Conservation (phyloP, 768 basidiomycete species). For the Termitomyces sp. region DNA sequence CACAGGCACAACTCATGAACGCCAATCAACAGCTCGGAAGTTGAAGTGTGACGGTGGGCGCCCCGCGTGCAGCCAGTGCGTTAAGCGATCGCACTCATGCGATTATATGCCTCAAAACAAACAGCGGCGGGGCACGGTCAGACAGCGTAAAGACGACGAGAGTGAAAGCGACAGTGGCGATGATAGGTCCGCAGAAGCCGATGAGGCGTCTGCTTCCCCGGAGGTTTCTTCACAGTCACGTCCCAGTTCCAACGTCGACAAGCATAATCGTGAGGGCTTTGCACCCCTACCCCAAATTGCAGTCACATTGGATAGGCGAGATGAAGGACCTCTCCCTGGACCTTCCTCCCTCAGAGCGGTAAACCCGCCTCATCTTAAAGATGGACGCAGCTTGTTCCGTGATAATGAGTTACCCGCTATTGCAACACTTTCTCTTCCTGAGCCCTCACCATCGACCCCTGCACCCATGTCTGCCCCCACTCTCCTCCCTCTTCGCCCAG, state of each 20-base stretch:
- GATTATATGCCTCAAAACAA: conserved; percentile 79
- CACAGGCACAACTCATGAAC: conserved; percentile 6
- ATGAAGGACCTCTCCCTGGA: conserved; percentile 34
- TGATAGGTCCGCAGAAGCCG: conserved; percentile 44
- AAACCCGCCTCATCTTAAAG: conserved; percentile 23
- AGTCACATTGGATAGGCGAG: conserved; percentile 38
- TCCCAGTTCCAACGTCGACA: conserved; percentile 42
- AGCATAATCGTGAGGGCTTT: conserved; percentile 32
- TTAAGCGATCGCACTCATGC: conserved; percentile 72
- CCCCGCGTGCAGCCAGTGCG: conserved; percentile 77
- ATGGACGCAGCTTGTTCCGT: conserved; percentile 41
- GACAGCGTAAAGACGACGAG: conserved; percentile 57
- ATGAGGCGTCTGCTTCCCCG: conserved; percentile 53
- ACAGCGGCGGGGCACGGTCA: conserved; percentile 59
- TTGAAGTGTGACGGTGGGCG: conserved; percentile 85
- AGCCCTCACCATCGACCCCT: conserved; percentile 48
- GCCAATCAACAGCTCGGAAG: conserved; percentile 59
- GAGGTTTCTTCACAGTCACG: conserved; percentile 46
- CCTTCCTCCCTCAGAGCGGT: conserved; percentile 32
- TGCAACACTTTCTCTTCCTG: conserved; percentile 59
- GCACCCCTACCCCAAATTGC: conserved; percentile 34
- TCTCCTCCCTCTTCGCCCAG: conserved; percentile 59
- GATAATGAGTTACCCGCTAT: conserved; percentile 70
- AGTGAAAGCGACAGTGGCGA: conserved; percentile 68
- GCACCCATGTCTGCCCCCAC: conserved; percentile 59